phyloP scores from a whole-genome alignment of 305 asterid genomes.

The Rubia tinctorum region DNA sequence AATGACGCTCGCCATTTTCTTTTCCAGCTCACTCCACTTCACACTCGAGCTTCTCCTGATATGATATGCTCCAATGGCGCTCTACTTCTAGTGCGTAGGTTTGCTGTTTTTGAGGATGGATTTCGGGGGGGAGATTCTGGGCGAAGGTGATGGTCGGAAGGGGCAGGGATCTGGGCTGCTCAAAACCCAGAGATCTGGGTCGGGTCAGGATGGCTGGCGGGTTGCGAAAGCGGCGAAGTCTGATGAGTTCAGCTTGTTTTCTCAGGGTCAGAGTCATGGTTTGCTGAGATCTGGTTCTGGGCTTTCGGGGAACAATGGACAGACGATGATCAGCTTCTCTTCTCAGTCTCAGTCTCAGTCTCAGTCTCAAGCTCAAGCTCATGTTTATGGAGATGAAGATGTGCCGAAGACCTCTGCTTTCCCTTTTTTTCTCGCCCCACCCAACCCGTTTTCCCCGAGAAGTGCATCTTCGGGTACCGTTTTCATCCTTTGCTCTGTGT shows the following conservation, averaged over 20 bases:
- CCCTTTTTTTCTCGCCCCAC: conserved; percentile 27
- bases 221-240: conserved; percentile 39
- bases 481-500: neutral
- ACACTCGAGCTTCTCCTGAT: conserved; percentile 3
- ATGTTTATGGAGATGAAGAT: conserved; percentile 14
- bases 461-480: conserved; percentile 22
- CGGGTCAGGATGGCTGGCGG: conserved; percentile 39
- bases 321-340: conserved; percentile 78
- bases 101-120: conserved; percentile 34
- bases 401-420: conserved; percentile 22
- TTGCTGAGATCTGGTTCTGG: conserved; percentile 55
- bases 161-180: conserved; percentile 58
- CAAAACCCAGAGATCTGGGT: conserved; percentile 58
- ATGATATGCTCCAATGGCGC: conserved; percentile 28
- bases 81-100: conserved; percentile 5
- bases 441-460: conserved; percentile 19
- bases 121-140: conserved; percentile 42
- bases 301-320: conserved; percentile 46
- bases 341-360: conserved; percentile 27
- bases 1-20: neutral
- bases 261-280: conserved; percentile 19
- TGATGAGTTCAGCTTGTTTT: conserved; percentile 32
- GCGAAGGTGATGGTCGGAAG: conserved; percentile 13
- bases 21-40: conserved; percentile 4
- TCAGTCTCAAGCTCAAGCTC: neutral